These are phyloP conservation scores for Candida nemodendra DNA, from an alignment of 805 yeast species.

Conservation along the genomic window DNA sequence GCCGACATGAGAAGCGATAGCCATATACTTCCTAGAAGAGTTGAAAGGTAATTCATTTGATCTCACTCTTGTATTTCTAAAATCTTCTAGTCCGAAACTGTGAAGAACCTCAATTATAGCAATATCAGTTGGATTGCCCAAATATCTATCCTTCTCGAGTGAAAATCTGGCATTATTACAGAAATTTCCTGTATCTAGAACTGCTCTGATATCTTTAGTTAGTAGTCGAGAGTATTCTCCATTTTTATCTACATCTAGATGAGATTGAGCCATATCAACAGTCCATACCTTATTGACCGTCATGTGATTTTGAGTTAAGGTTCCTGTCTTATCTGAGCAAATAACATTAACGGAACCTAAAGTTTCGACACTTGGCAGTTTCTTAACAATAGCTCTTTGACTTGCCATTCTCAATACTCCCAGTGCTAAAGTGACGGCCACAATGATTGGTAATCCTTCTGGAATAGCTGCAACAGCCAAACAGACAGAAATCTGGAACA, in stretches of 20 bases:
- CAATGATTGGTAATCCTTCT: conserved; percentile 97
- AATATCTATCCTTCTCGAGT: conserved; percentile 61
- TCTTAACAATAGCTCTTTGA: conserved; percentile 88
- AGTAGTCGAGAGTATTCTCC: conserved; percentile 42
- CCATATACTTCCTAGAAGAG: conserved; percentile 85
- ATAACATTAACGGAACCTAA: conserved; percentile 92
- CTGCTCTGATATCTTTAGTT: conserved; percentile 52
- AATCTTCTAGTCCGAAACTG: conserved; percentile 70
- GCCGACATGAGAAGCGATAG: conserved; percentile 66
- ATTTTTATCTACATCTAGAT: conserved; percentile 43
- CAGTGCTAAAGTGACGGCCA: conserved; percentile 92
- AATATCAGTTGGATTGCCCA: conserved; percentile 94
- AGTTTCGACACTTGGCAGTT: conserved; percentile 94
- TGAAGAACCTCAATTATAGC: conserved; percentile 78
- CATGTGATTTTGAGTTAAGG: conserved; percentile 88
- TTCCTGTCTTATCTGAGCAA: conserved; percentile 90
- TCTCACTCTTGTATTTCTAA: conserved; percentile 58
- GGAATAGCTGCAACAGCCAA: conserved; percentile 99
- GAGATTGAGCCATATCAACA: conserved; percentile 49
- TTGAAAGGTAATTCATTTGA: conserved; percentile 79
- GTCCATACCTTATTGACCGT: conserved; percentile 85
- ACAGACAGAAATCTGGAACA: conserved; percentile 97
- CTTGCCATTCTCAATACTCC: conserved; percentile 97
- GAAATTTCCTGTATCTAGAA: conserved; percentile 64
- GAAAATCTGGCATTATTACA: conserved; percentile 77